A percentile compares a stretch with the other conserved stretches of the same genome.
Conservation (phyloP, 2,329 filamentous ascomycete species). For the Xylariales sp. region DNA sequence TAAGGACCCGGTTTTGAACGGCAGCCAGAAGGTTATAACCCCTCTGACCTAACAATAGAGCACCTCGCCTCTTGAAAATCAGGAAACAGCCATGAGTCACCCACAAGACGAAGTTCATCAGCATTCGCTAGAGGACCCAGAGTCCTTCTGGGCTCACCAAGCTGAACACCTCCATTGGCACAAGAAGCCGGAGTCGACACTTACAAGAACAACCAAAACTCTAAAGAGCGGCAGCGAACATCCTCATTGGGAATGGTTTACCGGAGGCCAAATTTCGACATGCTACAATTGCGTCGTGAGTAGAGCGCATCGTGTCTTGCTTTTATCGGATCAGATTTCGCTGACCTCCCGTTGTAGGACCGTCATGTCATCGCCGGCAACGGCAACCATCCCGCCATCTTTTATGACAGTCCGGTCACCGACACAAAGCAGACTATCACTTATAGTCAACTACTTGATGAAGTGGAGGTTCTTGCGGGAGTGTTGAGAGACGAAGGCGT, state of each 20-base stretch:
- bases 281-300: conserved; percentile 89
- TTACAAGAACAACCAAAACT: conserved; percentile 58
- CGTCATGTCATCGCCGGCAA: conserved; percentile 79
- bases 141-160: conserved; percentile 70
- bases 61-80: too few species aligned
- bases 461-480: conserved; percentile 78
- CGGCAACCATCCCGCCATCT: conserved; percentile 69
- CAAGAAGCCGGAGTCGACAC: conserved; percentile 60
- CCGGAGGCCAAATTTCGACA: conserved; percentile 82
- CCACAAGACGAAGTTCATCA: conserved; percentile 48
- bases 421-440: conserved; percentile 66
- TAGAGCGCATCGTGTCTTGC: too few species aligned
- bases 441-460: conserved; percentile 69
- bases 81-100: conserved; percentile 31
- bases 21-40: too few species aligned
- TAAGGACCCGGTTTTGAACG: too few species aligned
- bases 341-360: too few species aligned
- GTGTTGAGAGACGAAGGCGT: conserved; percentile 80
- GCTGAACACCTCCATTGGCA: conserved; percentile 78
- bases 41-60: too few species aligned
- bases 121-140: conserved; percentile 62
- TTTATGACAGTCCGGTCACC: conserved; percentile 85
- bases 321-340: too few species aligned
- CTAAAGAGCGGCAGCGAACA: conserved; percentile 60
- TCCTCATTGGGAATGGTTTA: conserved; percentile 85